A percentile compares a stretch with the other conserved stretches of the same genome.
Conservation (phyloP, 2,329 filamentous ascomycete genomes). For the Hymenoscyphus scutula region DNA sequence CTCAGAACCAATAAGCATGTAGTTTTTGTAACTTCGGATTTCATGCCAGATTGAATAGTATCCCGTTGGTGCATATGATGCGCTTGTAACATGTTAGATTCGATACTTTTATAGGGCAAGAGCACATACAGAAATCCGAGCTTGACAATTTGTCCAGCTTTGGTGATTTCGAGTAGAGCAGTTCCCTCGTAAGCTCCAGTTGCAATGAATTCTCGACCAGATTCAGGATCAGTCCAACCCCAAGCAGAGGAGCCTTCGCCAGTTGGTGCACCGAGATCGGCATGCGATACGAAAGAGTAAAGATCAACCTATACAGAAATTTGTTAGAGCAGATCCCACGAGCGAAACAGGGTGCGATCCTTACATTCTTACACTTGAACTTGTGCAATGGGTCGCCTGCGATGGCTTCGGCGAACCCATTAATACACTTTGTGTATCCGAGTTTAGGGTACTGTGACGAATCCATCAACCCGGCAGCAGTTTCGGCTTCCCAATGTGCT, state of each 20-base stretch:
- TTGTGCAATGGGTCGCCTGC: slow-evolving; percentile 22
- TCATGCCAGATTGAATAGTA: slow-evolving; percentile 38
- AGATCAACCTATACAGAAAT: slow-evolving; percentile 44
- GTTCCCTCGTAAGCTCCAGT: slow-evolving; percentile 50
- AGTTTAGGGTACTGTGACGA: slow-evolving; percentile 33
- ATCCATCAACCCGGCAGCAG: slow-evolving; percentile 37
- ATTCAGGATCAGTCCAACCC: slow-evolving; percentile 47
- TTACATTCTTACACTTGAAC: slow-evolving; percentile 44
- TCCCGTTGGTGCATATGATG: slow-evolving; percentile 18
- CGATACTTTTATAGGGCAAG: slow-evolving; percentile 18
- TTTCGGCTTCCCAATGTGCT: slow-evolving; percentile 34
- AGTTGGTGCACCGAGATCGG: slow-evolving; percentile 47
- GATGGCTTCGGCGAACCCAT: slow-evolving; percentile 16
- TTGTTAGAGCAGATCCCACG: slow-evolving; percentile 8
- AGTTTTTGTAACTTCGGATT: slow-evolving; percentile 39
- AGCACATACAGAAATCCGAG: slow-evolving; percentile 47
- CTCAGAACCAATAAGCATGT: slow-evolving; percentile 42
- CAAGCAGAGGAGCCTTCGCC: slow-evolving; percentile 35
- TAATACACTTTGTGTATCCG: slow-evolving; percentile 15
- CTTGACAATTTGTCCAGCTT: slow-evolving; percentile 45
- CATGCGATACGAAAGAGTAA: slow-evolving; percentile 54
- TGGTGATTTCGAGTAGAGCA: slow-evolving; percentile 48
- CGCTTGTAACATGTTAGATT: slow-evolving; percentile 1
- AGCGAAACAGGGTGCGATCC: neutral
- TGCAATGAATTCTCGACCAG: slow-evolving; percentile 47